Conservation (phyloP, 352 stramenopile species). For the Phytophthora multivora region DNA sequence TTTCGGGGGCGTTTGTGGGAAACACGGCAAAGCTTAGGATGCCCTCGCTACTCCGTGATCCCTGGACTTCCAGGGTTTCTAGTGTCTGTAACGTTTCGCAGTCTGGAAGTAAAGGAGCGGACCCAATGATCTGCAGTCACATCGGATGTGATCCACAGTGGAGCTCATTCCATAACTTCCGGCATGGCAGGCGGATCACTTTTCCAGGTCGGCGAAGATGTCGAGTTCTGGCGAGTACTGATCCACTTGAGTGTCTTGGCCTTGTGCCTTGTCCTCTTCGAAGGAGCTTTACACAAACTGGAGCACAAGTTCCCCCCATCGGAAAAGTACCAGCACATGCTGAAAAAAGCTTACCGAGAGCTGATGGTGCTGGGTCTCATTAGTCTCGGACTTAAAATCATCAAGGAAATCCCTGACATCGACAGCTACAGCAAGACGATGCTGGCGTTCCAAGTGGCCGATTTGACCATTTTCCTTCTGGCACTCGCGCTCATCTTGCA, state of each 20-base stretch:
- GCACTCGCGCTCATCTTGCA: slow-evolving; percentile 59
- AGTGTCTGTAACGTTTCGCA: slow-evolving; percentile 17
- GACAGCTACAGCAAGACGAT: slow-evolving; percentile 42
- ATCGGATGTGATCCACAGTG: slow-evolving; percentile 3
- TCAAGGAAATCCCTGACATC: slow-evolving; percentile 44
- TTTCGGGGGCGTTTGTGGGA: slow-evolving; percentile 19
- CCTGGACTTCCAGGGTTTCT: neutral
- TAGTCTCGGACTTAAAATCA: slow-evolving; percentile 55
- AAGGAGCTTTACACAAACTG: slow-evolving; percentile 49
- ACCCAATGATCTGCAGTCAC: neutral
- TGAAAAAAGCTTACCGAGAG: slow-evolving; percentile 66
- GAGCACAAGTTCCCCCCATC: slow-evolving; percentile 51
- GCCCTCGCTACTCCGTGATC: slow-evolving; percentile 12
- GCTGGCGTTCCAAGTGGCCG: slow-evolving; percentile 57
- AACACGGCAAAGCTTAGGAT: slow-evolving; percentile 11
- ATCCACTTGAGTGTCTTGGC: slow-evolving; percentile 53
- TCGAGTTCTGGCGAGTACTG: slow-evolving; percentile 60
- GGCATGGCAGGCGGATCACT: slow-evolving; percentile 44
- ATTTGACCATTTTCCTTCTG: slow-evolving; percentile 60
- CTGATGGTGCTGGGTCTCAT: slow-evolving; percentile 68
- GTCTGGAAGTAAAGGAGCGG: slow-evolving; percentile 15
- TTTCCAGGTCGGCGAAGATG: slow-evolving; percentile 61
- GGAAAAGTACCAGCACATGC: slow-evolving; percentile 71
- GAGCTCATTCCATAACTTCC: slow-evolving; percentile 14
- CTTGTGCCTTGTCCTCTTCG: slow-evolving; percentile 49